These are phyloP conservation scores for Extremus antarcticus DNA, from an alignment of 495 filamentous ascomycete genomes.

Conservation along the genomic window DNA sequence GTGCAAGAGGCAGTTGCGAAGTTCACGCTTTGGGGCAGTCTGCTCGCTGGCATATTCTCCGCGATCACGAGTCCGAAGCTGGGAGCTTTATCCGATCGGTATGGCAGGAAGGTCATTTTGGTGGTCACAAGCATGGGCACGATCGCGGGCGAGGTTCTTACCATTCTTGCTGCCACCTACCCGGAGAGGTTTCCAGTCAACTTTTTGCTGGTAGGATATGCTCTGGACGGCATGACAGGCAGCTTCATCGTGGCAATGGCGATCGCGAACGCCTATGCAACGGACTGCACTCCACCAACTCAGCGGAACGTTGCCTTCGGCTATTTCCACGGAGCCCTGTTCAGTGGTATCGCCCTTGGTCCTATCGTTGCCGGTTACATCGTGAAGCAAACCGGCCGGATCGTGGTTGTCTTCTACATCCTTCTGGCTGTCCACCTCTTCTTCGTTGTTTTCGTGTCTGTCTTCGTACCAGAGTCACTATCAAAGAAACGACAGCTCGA, in stretches of 20 bases:
- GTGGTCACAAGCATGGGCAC: conserved; percentile 55
- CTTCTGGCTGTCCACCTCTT: conserved; percentile 57
- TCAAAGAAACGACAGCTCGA: conserved; percentile 51
- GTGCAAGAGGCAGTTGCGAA: conserved; percentile 65
- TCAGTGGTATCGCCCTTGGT: conserved; percentile 73
- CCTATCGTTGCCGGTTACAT: conserved; percentile 69
- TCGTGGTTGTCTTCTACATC: conserved; percentile 68
- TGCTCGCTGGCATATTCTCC: conserved; percentile 58
- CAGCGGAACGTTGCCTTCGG: conserved; percentile 77
- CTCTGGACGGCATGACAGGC: conserved; percentile 72
- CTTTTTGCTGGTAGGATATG: conserved; percentile 60
- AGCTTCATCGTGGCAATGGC: conserved; percentile 78
- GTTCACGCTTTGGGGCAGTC: conserved; percentile 62
- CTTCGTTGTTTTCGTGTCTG: conserved; percentile 57
- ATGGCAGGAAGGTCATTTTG: conserved; percentile 66
- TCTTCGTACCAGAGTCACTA: conserved; percentile 74
- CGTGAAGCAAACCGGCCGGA: conserved; percentile 54
- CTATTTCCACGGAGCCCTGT: conserved; percentile 78
- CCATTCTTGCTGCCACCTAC: conserved; percentile 62
- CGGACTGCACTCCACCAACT: conserved; percentile 74
- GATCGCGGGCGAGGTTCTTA: conserved; percentile 59
- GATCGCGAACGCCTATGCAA: conserved; percentile 69
- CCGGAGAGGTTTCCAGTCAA: conserved; percentile 60
- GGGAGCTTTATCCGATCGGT: conserved; percentile 76
- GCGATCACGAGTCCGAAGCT: conserved; percentile 73